A percentile compares a stretch with the other conserved stretches of the same genome.
Conservation (phyloP, 768 basidiomycete species). For the Trametes gibbosa region DNA sequence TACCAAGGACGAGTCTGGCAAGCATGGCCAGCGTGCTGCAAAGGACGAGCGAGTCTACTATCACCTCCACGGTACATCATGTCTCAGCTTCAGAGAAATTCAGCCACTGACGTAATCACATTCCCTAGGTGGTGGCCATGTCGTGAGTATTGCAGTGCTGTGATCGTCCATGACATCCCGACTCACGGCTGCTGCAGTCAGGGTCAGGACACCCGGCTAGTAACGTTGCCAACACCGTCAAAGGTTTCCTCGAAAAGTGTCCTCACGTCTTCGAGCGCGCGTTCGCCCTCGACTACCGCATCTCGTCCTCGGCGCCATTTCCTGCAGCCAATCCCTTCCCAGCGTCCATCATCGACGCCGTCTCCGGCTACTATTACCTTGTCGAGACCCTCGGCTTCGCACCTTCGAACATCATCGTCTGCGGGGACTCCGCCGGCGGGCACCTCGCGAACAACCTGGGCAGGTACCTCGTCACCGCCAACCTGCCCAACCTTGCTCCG, state of each 20-base stretch:
- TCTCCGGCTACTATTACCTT: slow-evolving; percentile 51
- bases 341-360: slow-evolving; percentile 48
- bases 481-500: slow-evolving; percentile 21
- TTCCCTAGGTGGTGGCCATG: slow-evolving; percentile 26
- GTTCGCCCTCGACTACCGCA: slow-evolving; percentile 48
- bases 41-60: slow-evolving; percentile 34
- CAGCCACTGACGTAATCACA: background rate
- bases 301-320: slow-evolving; percentile 32
- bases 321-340: slow-evolving; percentile 43
- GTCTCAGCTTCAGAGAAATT: background rate
- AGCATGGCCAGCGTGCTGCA: slow-evolving; percentile 21
- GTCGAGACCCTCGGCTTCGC: slow-evolving; percentile 38
- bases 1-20: slow-evolving; percentile 6
- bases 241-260: slow-evolving; percentile 1
- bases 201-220: slow-evolving; percentile 11
- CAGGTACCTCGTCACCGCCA: slow-evolving; percentile 32
- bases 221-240: slow-evolving; percentile 12
- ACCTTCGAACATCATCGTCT: slow-evolving; percentile 44
- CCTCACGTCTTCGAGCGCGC: background rate
- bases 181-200: background rate
- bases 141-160: slow-evolving; percentile 8
- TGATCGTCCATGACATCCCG: background rate
- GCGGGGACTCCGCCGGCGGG: slow-evolving; percentile 57
- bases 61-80: slow-evolving; percentile 29
- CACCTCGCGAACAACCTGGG: slow-evolving; percentile 42